Evolutionary conservation across 1,139 yeast species (phyloP).

Genomic region (Hansenula anomala): DNA sequence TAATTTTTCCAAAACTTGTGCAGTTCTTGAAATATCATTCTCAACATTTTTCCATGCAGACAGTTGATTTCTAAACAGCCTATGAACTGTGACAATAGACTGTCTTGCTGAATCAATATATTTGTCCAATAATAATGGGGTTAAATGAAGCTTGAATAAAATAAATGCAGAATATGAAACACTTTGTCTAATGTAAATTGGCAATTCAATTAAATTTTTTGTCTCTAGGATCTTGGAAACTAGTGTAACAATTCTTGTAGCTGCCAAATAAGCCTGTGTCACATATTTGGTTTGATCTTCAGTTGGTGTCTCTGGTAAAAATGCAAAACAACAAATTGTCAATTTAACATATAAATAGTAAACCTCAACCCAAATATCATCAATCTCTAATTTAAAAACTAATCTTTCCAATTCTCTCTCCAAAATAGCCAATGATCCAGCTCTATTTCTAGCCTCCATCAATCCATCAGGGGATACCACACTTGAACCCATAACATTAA

Average conservation of each 20-base stretch:
- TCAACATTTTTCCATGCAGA: slow-evolving; percentile 87
- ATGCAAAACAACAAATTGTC: slow-evolving; percentile 86
- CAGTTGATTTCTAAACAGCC: slow-evolving; percentile 79
- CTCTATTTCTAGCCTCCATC: slow-evolving; percentile 78
- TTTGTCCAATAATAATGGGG: slow-evolving; percentile 70
- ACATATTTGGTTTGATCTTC: slow-evolving; percentile 87
- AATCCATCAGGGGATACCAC: slow-evolving; percentile 90
- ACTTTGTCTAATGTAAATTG: slow-evolving; percentile 82
- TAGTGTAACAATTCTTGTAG: slow-evolving; percentile 78
- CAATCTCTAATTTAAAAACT: slow-evolving; percentile 56
- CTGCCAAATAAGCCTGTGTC: slow-evolving; percentile 72
- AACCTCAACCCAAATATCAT: slow-evolving; percentile 70
- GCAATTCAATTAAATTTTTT: slow-evolving; percentile 72
- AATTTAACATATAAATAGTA: slow-evolving; percentile 74
- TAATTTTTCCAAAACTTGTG: slow-evolving; percentile 85
- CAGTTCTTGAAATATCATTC: slow-evolving; percentile 88
- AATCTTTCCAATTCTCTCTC: slow-evolving; percentile 76
- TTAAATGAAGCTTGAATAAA: slow-evolving; percentile 75
- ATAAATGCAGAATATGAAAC: slow-evolving; percentile 77
- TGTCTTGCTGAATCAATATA: slow-evolving; percentile 88
- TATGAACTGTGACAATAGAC: slow-evolving; percentile 87
- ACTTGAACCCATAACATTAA: slow-evolving; percentile 82
- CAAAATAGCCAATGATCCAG: slow-evolving; percentile 69
- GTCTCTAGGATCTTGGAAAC: slow-evolving; percentile 66
- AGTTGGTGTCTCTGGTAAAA: slow-evolving; percentile 84